A percentile compares a stretch with the other conserved stretches of the same genome.
phyloP scores from a whole-genome alignment of 495 filamentous ascomycete species.

The Penicillium odoratum region DNA sequence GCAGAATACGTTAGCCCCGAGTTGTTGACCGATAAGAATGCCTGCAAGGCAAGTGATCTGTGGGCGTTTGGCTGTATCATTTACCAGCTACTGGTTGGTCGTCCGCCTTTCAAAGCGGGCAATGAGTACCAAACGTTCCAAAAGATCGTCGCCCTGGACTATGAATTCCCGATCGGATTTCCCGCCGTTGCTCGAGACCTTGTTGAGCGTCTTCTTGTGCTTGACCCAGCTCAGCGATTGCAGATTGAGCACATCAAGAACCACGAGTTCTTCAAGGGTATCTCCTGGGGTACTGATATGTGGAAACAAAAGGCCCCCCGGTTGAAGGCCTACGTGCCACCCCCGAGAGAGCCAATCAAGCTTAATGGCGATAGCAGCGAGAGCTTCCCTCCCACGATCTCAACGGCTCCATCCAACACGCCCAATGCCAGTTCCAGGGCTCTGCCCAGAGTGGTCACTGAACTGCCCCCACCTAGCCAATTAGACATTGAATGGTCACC shows the following conservation, averaged over 20 bases:
- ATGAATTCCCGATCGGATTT: slow-evolving; percentile 90
- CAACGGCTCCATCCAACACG: slow-evolving; percentile 45
- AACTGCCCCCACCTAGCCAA: slow-evolving; percentile 92
- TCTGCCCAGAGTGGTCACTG: slow-evolving; percentile 85
- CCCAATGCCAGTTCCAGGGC: slow-evolving; percentile 48
- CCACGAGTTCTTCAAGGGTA: slow-evolving; percentile 94
- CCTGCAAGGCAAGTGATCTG: slow-evolving; percentile 95
- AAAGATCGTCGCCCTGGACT: slow-evolving; percentile 93
- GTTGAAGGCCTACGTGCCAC: slow-evolving; percentile 81
- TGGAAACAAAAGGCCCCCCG: slow-evolving; percentile 93
- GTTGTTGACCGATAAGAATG: slow-evolving; percentile 90
- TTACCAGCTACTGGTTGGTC: slow-evolving; percentile 89
- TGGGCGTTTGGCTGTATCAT: slow-evolving; percentile 99
- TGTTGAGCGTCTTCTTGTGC: slow-evolving; percentile 85
- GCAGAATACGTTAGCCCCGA: slow-evolving; percentile 99
- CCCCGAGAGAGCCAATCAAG: slow-evolving; percentile 77
- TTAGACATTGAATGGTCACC: slow-evolving; percentile 99
- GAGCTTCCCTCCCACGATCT: slow-evolving; percentile 51
- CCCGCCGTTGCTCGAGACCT: slow-evolving; percentile 86
- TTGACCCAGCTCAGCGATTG: slow-evolving; percentile 84
- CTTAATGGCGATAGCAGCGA: slow-evolving; percentile 59
- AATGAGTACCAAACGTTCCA: slow-evolving; percentile 99
- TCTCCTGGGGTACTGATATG: slow-evolving; percentile 77
- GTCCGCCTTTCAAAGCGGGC: slow-evolving; percentile 95
- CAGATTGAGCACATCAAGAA: slow-evolving; percentile 96